A percentile compares a stretch with the other conserved stretches of the same genome.
Evolutionary conservation across 768 basidiomycete genomes (phyloP).

Genomic region (Lactarius psammicola): DNA sequence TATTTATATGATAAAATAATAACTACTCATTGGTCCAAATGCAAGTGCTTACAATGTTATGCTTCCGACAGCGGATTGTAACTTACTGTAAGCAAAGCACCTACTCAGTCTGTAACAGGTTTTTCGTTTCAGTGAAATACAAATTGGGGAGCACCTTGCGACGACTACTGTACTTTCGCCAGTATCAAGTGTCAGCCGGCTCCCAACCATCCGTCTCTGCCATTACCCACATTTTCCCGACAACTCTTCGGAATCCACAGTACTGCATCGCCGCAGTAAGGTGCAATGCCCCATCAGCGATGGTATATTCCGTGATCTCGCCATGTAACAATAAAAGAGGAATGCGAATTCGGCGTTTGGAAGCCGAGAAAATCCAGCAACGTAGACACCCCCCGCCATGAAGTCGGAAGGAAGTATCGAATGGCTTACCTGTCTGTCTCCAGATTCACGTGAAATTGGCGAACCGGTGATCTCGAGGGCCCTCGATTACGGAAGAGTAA

Average conservation of each 20-base stretch:
- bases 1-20: too few species aligned
- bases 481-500: background rate
- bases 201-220: slow-evolving; percentile 11
- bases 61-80: too few species aligned
- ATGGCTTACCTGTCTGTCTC: background rate
- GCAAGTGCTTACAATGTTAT: too few species aligned
- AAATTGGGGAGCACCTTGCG: too few species aligned
- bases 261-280: too few species aligned
- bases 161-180: too few species aligned
- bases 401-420: background rate
- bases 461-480: too few species aligned
- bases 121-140: too few species aligned
- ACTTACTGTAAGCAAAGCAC: too few species aligned
- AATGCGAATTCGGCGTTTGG: slow-evolving; percentile 13
- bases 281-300: slow-evolving; percentile 19
- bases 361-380: slow-evolving; percentile 1
- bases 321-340: slow-evolving; percentile 15
- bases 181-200: too few species aligned
- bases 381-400: background rate
- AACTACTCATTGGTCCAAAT: too few species aligned
- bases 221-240: slow-evolving; percentile 26
- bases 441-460: background rate
- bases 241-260: slow-evolving; percentile 19
- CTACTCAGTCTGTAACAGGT: too few species aligned
- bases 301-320: background rate